Conservation (phyloP, 2,329 filamentous ascomycete species). For the Pseudogymnoascus sp. region DNA sequence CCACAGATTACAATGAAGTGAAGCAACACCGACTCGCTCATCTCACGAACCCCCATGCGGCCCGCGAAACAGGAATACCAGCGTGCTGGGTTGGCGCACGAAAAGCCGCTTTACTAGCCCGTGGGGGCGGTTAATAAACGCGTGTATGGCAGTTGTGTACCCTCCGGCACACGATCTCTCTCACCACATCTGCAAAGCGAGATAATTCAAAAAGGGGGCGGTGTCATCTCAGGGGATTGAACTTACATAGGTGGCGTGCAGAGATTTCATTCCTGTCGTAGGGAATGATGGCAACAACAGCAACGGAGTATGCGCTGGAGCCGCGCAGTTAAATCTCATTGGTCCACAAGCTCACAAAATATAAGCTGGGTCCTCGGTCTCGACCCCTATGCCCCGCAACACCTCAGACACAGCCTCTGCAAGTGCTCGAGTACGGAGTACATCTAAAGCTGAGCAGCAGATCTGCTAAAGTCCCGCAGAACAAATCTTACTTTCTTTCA, state of each 20-base stretch:
- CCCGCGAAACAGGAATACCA: neutral
- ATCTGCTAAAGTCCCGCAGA: too few species aligned
- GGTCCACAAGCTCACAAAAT: too few species aligned
- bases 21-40: neutral
- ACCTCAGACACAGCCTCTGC: too few species aligned
- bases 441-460: too few species aligned
- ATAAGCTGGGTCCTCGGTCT: too few species aligned
- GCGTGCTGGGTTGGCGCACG: neutral
- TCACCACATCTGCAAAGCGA: neutral
- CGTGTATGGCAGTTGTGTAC: neutral
- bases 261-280: neutral
- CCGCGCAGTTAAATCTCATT: too few species aligned
- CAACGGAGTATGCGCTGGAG: too few species aligned
- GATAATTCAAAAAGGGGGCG: neutral
- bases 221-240: neutral
- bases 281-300: neutral
- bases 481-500: too few species aligned
- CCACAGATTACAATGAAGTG: neutral
- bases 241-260: neutral
- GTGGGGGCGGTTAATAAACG: neutral
- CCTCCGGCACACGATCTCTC: neutral
- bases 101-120: neutral
- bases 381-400: too few species aligned
- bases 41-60: neutral
- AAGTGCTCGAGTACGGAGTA: too few species aligned